Evolutionary conservation across 208 protist species (phyloP).

Genomic region (Trypanosoma cruzi): DNA sequence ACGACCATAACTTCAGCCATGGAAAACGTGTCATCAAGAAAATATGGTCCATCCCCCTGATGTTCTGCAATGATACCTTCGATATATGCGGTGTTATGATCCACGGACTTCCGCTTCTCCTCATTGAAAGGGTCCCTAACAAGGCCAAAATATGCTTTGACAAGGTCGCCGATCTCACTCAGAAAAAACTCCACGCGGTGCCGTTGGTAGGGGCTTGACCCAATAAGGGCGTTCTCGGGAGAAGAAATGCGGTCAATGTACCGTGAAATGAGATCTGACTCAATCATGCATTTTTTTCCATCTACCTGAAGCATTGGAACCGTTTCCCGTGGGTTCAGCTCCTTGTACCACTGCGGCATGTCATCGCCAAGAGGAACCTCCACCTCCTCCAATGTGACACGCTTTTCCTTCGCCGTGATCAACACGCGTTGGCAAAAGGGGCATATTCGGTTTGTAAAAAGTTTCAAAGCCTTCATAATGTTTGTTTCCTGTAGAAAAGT

Average conservation of each 20-base stretch:
- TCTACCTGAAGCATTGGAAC: conserved; percentile 70
- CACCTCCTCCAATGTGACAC: conserved; percentile 49
- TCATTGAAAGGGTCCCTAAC: conserved; percentile 58
- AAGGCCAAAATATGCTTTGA: conserved; percentile 41
- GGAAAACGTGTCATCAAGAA: conserved; percentile 73
- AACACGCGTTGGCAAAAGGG: conserved; percentile 72
- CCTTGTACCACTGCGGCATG: conserved; percentile 79
- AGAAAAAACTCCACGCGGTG: conserved; percentile 80
- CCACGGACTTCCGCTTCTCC: conserved; percentile 51
- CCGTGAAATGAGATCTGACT: conserved; percentile 72
- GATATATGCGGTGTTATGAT: conserved; percentile 64
- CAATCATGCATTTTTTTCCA: conserved; percentile 49
- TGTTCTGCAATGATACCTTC: conserved; percentile 59
- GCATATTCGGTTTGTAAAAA: conserved; percentile 55
- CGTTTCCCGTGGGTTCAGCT: conserved; percentile 73
- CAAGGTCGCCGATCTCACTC: conserved; percentile 58
- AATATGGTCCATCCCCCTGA: conserved; percentile 55
- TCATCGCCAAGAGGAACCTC: conserved; percentile 42
- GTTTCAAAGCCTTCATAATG: conserved; percentile 42
- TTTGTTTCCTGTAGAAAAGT: neutral
- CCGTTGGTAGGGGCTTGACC: conserved; percentile 44
- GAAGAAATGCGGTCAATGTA: conserved; percentile 63
- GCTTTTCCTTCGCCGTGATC: conserved; percentile 64
- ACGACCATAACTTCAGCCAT: conserved; percentile 72
- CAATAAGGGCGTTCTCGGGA: conserved; percentile 38